phyloP scores from a whole-genome alignment of 257 asterid genomes.

The Anisodus tanguticus region DNA sequence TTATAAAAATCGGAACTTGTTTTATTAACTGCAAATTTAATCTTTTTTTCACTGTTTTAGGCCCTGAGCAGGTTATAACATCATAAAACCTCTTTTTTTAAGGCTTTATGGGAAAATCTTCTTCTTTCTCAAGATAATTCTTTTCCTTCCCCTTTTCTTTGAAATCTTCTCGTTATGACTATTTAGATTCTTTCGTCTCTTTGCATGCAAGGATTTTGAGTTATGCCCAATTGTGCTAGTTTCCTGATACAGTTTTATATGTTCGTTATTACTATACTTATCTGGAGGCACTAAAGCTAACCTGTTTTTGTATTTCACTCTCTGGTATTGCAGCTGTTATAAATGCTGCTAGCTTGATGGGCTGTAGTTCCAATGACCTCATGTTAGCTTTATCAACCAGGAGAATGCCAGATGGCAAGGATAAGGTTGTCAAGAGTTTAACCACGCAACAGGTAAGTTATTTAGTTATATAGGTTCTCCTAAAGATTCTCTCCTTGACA shows the following conservation, averaged over 20 bases:
- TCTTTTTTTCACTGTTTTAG: not conserved
- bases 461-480: not conserved
- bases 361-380: slow-evolving; percentile 76
- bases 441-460: slow-evolving; percentile 72
- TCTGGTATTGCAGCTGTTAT: slow-evolving; percentile 60
- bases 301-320: slow-evolving; percentile 7
- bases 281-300: not conserved
- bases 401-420: slow-evolving; percentile 74
- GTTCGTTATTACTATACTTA: not conserved
- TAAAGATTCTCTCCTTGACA: not conserved
- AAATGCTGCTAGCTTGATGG: slow-evolving; percentile 78
- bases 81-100: not conserved
- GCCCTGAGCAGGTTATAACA: not conserved
- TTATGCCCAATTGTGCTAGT: not conserved
- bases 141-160: not conserved
- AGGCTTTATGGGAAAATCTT: not conserved
- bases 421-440: slow-evolving; percentile 59
- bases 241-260: slow-evolving; percentile 14
- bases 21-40: not conserved
- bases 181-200: not conserved
- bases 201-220: not conserved
- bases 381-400: slow-evolving; percentile 69
- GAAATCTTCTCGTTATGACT: not conserved
- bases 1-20: not conserved
- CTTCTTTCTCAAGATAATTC: not conserved